phyloP scores from a whole-genome alignment of 2,329 filamentous ascomycete species.

The Bisporella sp. region DNA sequence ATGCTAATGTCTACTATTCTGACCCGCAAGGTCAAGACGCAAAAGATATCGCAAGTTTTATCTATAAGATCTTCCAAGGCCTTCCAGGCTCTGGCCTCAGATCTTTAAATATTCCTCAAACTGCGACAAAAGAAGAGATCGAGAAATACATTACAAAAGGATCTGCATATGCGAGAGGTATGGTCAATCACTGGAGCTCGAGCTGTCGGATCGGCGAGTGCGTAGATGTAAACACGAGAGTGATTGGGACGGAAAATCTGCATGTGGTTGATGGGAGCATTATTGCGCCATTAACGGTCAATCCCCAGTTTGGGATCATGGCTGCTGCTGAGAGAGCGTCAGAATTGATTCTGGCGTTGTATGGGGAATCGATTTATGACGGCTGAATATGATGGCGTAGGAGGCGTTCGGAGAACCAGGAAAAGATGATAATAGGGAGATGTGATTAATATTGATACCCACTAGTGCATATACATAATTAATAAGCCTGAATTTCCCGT shows the following conservation, averaged over 20 bases:
- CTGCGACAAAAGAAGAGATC: conserved; percentile 40
- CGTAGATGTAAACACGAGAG: conserved; percentile 39
- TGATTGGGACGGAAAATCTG: conserved; percentile 42
- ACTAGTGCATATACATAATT: too few relatives aligned
- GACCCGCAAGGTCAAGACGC: conserved; percentile 36
- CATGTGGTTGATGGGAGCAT: conserved; percentile 46
- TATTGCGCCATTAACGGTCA: conserved; percentile 42
- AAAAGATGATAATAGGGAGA: too few relatives aligned
- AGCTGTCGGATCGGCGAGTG: conserved; percentile 43
- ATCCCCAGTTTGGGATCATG: conserved; percentile 49
- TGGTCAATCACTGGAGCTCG: conserved; percentile 47
- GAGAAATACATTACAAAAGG: conserved; percentile 41
- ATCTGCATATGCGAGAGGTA: conserved; percentile 40
- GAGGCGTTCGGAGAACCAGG: too few relatives aligned
- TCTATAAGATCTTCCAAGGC: conserved; percentile 40
- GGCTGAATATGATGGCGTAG: background rate
- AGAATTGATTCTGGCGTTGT: conserved; percentile 36
- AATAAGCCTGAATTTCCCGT: too few relatives aligned
- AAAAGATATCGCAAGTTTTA: conserved; percentile 41
- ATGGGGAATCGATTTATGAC: background rate
- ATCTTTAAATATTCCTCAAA: conserved; percentile 40
- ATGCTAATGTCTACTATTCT: conserved; percentile 38
- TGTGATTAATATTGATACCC: too few relatives aligned
- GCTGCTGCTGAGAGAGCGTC: conserved; percentile 43
- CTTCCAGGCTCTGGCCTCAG: conserved; percentile 36